These are phyloP conservation scores for Hypoxylon intermedium DNA, from an alignment of 495 filamentous ascomycete species.

Conservation along the genomic window DNA sequence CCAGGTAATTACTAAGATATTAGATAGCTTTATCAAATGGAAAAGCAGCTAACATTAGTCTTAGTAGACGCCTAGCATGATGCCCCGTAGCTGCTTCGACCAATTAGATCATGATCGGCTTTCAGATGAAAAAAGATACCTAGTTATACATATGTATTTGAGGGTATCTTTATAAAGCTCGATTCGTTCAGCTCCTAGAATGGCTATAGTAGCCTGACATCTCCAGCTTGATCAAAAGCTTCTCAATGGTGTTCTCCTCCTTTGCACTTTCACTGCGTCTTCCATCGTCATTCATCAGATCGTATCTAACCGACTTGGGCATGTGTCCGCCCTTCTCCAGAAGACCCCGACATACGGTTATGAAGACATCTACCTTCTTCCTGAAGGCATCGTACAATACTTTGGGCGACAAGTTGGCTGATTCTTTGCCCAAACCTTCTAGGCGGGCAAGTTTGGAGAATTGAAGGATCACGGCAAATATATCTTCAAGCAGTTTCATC, in stretches of 20 bases:
- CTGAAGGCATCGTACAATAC: conserved; percentile 67
- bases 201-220: conserved; percentile 64
- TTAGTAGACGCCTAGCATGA: not conserved
- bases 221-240: conserved; percentile 64
- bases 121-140: too few relatives aligned
- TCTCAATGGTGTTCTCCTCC: conserved; percentile 57
- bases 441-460: conserved; percentile 59
- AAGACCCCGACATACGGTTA: conserved; percentile 66
- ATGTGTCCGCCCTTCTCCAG: conserved; percentile 65
- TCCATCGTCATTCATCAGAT: conserved; percentile 39
- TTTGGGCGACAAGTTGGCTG: conserved; percentile 50
- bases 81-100: not conserved
- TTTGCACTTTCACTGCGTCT: conserved; percentile 35
- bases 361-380: conserved; percentile 73
- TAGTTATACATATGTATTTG: conserved; percentile 2
- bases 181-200: conserved; percentile 24
- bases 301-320: conserved; percentile 51
- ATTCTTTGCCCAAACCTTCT: conserved; percentile 37
- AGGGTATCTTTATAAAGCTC: conserved; percentile 35
- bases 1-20: too few relatives aligned
- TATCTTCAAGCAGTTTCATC: conserved; percentile 76
- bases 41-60: conserved; percentile 2
- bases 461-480: conserved; percentile 72
- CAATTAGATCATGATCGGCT: too few relatives aligned
- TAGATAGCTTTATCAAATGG: too few relatives aligned